Evolutionary conservation across 768 basidiomycete genomes (phyloP), one percentile per base, ranked within the genome.

Genomic region (Boletus rubroflammeus): DNA sequence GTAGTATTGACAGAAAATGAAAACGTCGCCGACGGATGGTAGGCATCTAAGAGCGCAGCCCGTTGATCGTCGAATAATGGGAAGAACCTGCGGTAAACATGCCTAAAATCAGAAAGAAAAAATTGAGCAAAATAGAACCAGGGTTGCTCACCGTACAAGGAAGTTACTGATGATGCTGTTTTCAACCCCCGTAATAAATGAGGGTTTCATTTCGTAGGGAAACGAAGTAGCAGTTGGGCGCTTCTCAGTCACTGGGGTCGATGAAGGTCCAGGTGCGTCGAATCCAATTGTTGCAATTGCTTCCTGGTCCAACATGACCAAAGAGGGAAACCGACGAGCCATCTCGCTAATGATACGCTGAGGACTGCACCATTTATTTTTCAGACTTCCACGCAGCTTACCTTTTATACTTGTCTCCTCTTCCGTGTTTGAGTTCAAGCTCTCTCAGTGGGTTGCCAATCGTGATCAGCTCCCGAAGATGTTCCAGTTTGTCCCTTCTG

Each of bases 11-110:
- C 82, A 19, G 87, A 88, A 67, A 86, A 89, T 1, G 94, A 97
- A 68, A 98, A 94, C 8, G 93, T 95, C n/a, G 95, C 90, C 11
- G 81, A 73, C 1, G 89, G 83, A 55, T 90, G 82, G 67, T 98
- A 99, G 19, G 80, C 91, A 43, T 86, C 77, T 15, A 81, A 64
- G 6, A 98, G 78, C 0, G 76, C 72, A 0, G 78, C 71, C 17
- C 96, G 84, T 58, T 90, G 82, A 19, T 74, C 78, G 68, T 99
- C 97, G 69, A 90, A 95, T 2, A 83, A 68, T 9, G 86, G 82
- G 73, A 98, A 94, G 72, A 88, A 97, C 46, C 92, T 95, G 56
- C 11, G 7, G 36, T 8, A 38, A 52, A 44, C 51, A 53, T 52
- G 52, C 59, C 50, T 43, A 42, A 34, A 56, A 46, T 60, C 36